Percentiles rank a stretch among this genome's conserved stretches.
phyloP scores from a whole-genome alignment of 2,329 filamentous ascomycete genomes.

The Apiospora malaysiana region DNA sequence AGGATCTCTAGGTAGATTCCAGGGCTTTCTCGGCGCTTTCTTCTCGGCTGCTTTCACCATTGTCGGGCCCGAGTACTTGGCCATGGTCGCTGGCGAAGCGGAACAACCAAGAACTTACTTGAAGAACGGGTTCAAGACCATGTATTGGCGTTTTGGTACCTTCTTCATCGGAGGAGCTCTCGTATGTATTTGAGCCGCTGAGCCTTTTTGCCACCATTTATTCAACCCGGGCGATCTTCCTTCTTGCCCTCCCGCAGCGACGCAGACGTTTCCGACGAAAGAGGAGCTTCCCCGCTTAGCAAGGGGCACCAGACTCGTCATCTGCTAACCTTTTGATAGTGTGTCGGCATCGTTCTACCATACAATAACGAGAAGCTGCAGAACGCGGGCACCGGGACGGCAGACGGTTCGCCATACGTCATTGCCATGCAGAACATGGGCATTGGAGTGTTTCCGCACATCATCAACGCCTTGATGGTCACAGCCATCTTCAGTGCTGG shows the following conservation, averaged over 20 bases:
- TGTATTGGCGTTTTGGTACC: constrained; percentile 68
- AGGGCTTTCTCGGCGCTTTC: constrained; percentile 66
- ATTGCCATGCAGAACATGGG: constrained; percentile 64
- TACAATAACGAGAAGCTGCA: constrained; percentile 64
- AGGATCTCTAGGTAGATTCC: constrained; percentile 67
- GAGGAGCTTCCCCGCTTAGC: neutral
- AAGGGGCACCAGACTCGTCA: neutral
- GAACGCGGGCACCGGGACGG: constrained; percentile 53
- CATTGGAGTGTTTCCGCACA: constrained; percentile 59
- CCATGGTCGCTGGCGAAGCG: constrained; percentile 57
- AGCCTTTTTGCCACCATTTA: neutral
- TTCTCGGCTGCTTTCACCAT: constrained; percentile 65
- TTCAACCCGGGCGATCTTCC: neutral
- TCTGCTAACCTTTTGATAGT: constrained; percentile 30
- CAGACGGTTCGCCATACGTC: constrained; percentile 61
- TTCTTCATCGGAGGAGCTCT: constrained; percentile 73
- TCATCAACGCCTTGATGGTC: constrained; percentile 67
- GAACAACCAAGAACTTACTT: constrained; percentile 63
- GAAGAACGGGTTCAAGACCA: constrained; percentile 68
- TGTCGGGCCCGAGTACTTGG: constrained; percentile 66
- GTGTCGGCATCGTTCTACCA: constrained; percentile 66
- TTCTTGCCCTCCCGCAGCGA: neutral
- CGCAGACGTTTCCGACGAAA: neutral
- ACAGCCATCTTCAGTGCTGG: constrained; percentile 66
- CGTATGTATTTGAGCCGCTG: neutral